These are phyloP conservation scores for Globisporangium echinulatum DNA, from an alignment of 352 stramenopile species.

Conservation along the genomic window DNA sequence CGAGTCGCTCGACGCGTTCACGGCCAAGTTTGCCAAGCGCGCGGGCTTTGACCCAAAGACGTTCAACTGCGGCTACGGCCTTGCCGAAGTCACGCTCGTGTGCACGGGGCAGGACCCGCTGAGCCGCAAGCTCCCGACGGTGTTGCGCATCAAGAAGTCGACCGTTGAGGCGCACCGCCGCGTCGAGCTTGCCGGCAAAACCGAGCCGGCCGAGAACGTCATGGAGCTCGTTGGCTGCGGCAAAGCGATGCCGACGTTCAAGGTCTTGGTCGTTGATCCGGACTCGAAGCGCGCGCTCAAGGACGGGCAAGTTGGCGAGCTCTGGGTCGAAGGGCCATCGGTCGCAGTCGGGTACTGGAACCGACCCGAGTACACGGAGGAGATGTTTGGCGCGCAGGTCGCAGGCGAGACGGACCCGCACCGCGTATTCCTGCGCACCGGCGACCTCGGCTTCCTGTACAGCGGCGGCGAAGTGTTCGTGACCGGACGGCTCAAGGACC, in stretches of 20 bases:
- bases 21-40: constrained; percentile 42
- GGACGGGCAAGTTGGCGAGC: constrained; percentile 80
- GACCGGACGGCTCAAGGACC: constrained; percentile 68
- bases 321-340: constrained; percentile 89
- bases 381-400: constrained; percentile 63
- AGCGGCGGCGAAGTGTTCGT: constrained; percentile 66
- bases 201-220: constrained; percentile 25
- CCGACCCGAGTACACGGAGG: constrained; percentile 51
- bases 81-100: constrained; percentile 80
- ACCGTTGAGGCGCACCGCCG: constrained; percentile 51
- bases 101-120: constrained; percentile 62
- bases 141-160: constrained; percentile 63
- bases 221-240: constrained; percentile 77
- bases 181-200: constrained; percentile 25
- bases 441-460: constrained; percentile 71
- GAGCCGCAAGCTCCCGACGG: constrained; percentile 38
- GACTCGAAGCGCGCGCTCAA: constrained; percentile 38
- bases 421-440: constrained; percentile 49
- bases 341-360: constrained; percentile 74
- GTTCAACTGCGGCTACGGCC: constrained; percentile 80
- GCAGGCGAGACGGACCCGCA: constrained; percentile 28
- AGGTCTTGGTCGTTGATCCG: constrained; percentile 58
- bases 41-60: constrained; percentile 56
- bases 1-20: constrained; percentile 75
- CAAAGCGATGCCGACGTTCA: constrained; percentile 71